Evolutionary conservation across 805 yeast species (phyloP), one percentile per base, ranked within the genome.

Genomic region (Nakazawaea anatomiae): DNA sequence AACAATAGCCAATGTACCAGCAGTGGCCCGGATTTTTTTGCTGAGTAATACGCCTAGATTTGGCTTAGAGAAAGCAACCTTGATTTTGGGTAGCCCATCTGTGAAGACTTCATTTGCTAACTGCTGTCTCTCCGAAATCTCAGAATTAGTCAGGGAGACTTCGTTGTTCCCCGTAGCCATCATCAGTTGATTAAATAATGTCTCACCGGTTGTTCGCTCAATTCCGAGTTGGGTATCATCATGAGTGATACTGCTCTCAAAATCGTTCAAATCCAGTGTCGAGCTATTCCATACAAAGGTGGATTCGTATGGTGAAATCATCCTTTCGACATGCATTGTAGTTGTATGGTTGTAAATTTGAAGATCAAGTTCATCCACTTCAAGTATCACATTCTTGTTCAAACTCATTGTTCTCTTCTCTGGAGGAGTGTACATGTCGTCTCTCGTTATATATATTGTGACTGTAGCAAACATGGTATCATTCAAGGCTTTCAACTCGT

Each of bases 1-100:
- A 31, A 70, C 61, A 12, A 70, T 60, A 0, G 71, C 70, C 5
- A 63, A 60, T 4, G 65, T 53, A 4, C 64, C 63, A 4, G 56
- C 52, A 10, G 59, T 41, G 3, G 42, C 27, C 4, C 54, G 43
- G 27, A 66, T 55, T 40, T 54, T 56, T 1, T 47, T 35, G 2
- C 58, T 42, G 42, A 69, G 42, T 32, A 59, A 60, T 2, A 47
- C 51, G 6, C 57, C 52, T 11, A 68, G 42, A 39, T 57, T 53
- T 1, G 70, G 69, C 44, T 54, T 58, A 27, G 54, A 58, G 47
- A 65, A 53, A 40, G 57, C 59, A 27, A 62, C 48, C 41, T 58
- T 55, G 32, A 63, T 61, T 38, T 53, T 55, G 2, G 51, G 44
- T 10, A 60, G 52, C 46, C 54, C 48, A 31, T 55, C 55, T 6